Percentiles rank a stretch among this genome's conserved stretches.
These are phyloP conservation scores for Martensiomyces pterosporus DNA, from an alignment of 192 early-diverging fungal species.

Conservation along the genomic window DNA sequence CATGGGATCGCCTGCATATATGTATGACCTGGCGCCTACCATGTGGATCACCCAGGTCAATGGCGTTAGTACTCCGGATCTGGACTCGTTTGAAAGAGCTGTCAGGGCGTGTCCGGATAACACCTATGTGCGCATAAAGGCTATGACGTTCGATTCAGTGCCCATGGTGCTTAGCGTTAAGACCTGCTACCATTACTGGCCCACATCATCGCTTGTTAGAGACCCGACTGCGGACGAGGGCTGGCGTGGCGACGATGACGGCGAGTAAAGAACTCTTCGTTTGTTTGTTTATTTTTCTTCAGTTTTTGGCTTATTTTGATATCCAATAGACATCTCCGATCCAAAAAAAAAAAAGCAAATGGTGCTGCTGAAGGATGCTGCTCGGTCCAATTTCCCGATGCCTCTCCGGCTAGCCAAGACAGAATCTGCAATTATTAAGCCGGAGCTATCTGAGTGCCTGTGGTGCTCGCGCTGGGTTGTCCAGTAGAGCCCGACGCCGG, in stretches of 20 bases:
- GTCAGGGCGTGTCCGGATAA: constrained; percentile 55
- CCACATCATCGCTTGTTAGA: constrained; percentile 55
- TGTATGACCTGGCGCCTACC: constrained; percentile 55
- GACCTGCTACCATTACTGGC: constrained; percentile 71
- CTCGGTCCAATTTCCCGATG: no score
- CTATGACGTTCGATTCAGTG: constrained; percentile 31
- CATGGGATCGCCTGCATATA: constrained; percentile 62
- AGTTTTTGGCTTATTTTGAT: no score
- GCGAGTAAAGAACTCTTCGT: no score
- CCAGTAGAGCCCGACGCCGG: no score
- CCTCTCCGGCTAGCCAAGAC: no score
- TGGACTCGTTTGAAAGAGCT: constrained; percentile 60
- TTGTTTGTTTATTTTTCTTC: no score
- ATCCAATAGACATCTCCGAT: no score
- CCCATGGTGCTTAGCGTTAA: constrained; percentile 65
- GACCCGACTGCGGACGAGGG: constrained; percentile 44
- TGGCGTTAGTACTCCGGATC: constrained; percentile 53
- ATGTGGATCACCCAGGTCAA: constrained; percentile 69
- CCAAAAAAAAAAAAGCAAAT: no score
- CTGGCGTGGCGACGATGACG: constrained; percentile 27
- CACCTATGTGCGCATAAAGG: constrained; percentile 44
- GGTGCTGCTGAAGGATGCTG: no score
- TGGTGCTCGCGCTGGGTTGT: no score
- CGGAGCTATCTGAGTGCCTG: no score
- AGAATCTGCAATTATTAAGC: no score